Conservation (phyloP, 345 rosid species). For the Anastatica hierochuntica region DNA sequence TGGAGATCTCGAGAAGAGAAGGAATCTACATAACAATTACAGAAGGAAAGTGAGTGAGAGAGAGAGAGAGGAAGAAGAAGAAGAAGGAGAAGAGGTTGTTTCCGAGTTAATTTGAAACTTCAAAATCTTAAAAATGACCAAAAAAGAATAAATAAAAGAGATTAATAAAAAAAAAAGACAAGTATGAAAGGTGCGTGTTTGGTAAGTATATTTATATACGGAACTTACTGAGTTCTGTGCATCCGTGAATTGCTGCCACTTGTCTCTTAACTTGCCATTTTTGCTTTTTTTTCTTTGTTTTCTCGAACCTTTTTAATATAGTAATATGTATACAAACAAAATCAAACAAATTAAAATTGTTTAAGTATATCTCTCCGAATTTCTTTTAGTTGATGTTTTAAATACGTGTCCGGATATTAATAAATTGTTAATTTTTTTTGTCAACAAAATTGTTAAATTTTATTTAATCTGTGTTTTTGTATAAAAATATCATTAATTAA, state of each 20-base stretch:
- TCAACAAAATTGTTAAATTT: too few species aligned
- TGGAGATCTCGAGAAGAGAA: too few species aligned
- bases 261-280: background rate
- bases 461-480: too few species aligned
- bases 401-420: too few species aligned
- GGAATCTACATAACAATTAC: background rate
- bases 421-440: too few species aligned
- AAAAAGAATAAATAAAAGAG: conserved; percentile 14
- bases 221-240: conserved; percentile 19
- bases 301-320: background rate
- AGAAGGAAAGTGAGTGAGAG: background rate
- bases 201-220: background rate
- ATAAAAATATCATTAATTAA: too few species aligned
- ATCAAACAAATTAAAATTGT: too few species aligned
- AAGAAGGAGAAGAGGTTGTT: conserved; percentile 10
- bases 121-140: conserved; percentile 30
- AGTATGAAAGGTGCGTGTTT: conserved; percentile 5
- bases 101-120: conserved; percentile 49
- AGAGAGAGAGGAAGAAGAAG: conserved; percentile 3
- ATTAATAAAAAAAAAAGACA: background rate
- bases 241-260: conserved; percentile 27
- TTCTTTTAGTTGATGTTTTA: too few species aligned
- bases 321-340: background rate
- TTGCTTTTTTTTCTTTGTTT: background rate
- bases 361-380: too few species aligned